Conservation (phyloP, 768 basidiomycete genomes). For the Cytidiella melzeri region DNA sequence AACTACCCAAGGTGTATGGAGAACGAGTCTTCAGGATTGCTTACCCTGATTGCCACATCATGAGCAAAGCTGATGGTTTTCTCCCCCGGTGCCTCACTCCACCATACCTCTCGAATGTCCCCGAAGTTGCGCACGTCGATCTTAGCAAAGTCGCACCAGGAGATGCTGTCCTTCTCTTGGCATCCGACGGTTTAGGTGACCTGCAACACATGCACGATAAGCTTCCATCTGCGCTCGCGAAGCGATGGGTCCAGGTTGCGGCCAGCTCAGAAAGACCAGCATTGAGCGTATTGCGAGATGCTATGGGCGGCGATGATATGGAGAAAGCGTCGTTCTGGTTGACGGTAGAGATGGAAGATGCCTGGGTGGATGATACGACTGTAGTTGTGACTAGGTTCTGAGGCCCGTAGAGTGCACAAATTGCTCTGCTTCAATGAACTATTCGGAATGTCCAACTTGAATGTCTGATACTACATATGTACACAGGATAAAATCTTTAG, state of each 20-base stretch:
- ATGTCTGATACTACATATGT: too few species aligned
- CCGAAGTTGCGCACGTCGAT: slow-evolving; percentile 38
- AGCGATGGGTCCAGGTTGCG: slow-evolving; percentile 31
- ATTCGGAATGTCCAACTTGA: too few species aligned
- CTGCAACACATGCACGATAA: slow-evolving; percentile 31
- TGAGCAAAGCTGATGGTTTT: slow-evolving; percentile 24
- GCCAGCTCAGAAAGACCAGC: slow-evolving; percentile 25
- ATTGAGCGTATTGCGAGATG: slow-evolving; percentile 37
- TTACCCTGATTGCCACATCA: slow-evolving; percentile 15
- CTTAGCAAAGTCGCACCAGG: slow-evolving; percentile 23
- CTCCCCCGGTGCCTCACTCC: slow-evolving; percentile 42
- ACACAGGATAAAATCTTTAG: too few species aligned
- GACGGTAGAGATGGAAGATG: slow-evolving; percentile 39
- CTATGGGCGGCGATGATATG: slow-evolving; percentile 36
- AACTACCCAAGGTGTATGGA: slow-evolving; percentile 44
- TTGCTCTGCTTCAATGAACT: too few species aligned
- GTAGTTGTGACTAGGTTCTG: slow-evolving; percentile 26
- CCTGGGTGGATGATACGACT: slow-evolving; percentile 59
- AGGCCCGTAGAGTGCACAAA: too few species aligned
- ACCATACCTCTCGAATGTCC: slow-evolving; percentile 43
- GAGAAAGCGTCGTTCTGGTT: slow-evolving; percentile 39
- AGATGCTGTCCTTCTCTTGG: slow-evolving; percentile 36
- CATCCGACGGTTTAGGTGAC: slow-evolving; percentile 48
- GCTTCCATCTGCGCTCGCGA: slow-evolving; percentile 14
- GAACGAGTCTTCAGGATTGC: slow-evolving; percentile 39